Base-by-base conservation (phyloP, 768 basidiomycete genomes). In the Amanita rimosa region DNA sequence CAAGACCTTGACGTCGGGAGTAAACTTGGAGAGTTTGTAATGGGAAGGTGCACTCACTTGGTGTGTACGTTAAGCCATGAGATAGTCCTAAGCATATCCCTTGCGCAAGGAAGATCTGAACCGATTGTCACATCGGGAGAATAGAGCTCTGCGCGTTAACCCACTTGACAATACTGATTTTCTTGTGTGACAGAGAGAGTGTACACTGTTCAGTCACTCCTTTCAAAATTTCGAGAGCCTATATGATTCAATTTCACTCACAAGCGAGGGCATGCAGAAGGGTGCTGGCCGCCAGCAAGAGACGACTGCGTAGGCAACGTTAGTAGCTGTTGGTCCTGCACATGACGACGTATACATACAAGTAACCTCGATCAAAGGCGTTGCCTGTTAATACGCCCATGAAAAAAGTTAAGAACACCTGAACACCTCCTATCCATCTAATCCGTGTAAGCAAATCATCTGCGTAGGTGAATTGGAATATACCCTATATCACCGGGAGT, bases 321-420 rank as follows among this genome's bases (percentile, higher is more conserved):
- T 10, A 39, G 38, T 9, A 4, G 34, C 3, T 26, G 26, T 5
- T 1, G 1, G 7, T 7, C 34, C 6, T 5, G 26, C 19, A 26
- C 3, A 37, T 16, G 34, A 14, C 3, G 37, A 14, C 6, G 14
- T 17, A 35, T 14, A 33, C 45, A 57, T 52, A 72, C 71, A 72
- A 75, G 52, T 75, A 73, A 38, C 78, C 78, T 36, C 64, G 67
- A 46, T 79, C 78, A 55, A 78, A 76, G 6, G 69, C 48, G 29
- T 64, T 60, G 11, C 78, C 78, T 2, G 70, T 64, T 34, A 73
- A 45, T 35, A 73, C 62, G 1, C 76, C 76, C 22, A 67, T 60
- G 3, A 68, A 63, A 50, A 78, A 72, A 6, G 72, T 67, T 16
- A 78, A 57, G 50, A 73, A 74, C 14, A 74, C 64, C 53, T 81